Conservation (phyloP, 805 yeast species). For the Priceomyces castillae region DNA sequence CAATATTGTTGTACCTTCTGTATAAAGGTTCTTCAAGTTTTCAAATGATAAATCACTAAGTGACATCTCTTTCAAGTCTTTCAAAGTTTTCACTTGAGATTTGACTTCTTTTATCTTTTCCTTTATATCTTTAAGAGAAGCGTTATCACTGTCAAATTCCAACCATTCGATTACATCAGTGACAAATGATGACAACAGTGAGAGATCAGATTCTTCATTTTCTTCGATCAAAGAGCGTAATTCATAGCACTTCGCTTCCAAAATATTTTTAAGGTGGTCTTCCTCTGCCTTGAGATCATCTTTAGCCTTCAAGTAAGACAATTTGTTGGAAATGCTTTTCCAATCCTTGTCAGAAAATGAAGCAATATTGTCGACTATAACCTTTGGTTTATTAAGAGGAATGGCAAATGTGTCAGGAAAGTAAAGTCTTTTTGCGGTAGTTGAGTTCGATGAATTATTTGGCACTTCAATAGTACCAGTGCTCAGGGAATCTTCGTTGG, state of each 20-base stretch:
- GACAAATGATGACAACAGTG: constrained; percentile 26
- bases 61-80: constrained; percentile 38
- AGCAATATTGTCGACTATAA: constrained; percentile 41
- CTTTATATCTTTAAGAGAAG: constrained; percentile 30
- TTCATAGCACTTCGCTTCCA: constrained; percentile 73
- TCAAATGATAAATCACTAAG: constrained; percentile 46
- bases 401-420: constrained; percentile 11
- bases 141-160: constrained; percentile 63
- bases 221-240: constrained; percentile 60
- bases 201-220: constrained; percentile 28
- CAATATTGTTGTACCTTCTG: constrained; percentile 41
- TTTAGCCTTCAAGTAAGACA: constrained; percentile 49
- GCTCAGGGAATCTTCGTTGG: neutral
- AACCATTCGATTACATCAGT: constrained; percentile 68
- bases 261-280: constrained; percentile 60
- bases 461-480: constrained; percentile 8
- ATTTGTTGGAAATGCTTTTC: constrained; percentile 42
- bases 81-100: constrained; percentile 20
- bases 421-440: constrained; percentile 6
- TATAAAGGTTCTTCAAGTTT: constrained; percentile 44
- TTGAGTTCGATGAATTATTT: constrained; percentile 17
- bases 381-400: constrained; percentile 39
- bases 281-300: constrained; percentile 55
- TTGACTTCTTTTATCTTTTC: constrained; percentile 22
- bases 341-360: constrained; percentile 41